Conservation (phyloP, 345 rosid genomes). For the Chamaenerion angustifolium region DNA sequence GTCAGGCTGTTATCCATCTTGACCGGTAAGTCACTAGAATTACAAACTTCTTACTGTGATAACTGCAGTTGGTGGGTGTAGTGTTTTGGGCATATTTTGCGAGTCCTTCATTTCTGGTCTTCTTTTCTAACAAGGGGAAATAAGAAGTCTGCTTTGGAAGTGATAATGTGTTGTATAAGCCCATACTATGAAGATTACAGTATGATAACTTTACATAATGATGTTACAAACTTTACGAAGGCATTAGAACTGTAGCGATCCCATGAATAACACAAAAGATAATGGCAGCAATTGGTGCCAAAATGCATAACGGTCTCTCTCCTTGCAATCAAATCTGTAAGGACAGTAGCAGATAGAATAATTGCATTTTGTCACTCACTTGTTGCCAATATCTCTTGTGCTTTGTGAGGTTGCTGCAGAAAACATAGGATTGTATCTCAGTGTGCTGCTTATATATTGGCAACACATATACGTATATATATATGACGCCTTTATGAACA, state of each 20-base stretch:
- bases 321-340: neutral
- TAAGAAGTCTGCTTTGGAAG: no score
- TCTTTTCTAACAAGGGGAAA: no score
- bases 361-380: neutral
- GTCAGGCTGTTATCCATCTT: conserved; percentile 5
- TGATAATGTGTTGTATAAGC: no score
- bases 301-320: neutral
- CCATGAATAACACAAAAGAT: neutral
- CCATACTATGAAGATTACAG: neutral
- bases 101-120: no score
- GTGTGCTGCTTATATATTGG: no score
- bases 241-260: neutral
- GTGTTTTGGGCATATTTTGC: no score
- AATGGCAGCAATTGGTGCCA: conserved; percentile 1
- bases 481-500: no score
- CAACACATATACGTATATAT: no score
- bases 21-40: conserved; percentile 7
- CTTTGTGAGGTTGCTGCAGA: neutral
- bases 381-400: conserved; percentile 4
- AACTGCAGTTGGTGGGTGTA: no score
- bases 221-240: neutral
- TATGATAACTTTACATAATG: neutral
- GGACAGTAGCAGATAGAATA: neutral
- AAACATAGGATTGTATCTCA: no score
- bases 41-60: no score